Evolutionary conservation across 306 rosid genomes (phyloP).

Genomic region (Hippophae rhamnoides): DNA sequence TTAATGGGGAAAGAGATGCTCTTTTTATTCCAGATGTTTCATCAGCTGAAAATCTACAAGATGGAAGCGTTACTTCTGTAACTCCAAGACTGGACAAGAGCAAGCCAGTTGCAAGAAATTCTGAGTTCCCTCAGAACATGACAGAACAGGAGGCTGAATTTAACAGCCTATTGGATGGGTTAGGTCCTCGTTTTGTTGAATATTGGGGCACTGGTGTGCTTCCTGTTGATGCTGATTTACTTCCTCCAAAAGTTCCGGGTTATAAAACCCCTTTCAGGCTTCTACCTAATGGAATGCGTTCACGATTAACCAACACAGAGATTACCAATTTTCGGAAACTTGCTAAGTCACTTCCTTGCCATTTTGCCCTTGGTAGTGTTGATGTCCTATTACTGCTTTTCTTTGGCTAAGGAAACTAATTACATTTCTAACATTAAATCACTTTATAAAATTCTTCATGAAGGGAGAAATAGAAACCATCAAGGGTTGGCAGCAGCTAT

Average conservation of each 20-base stretch:
- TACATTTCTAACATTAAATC: conserved; percentile 20
- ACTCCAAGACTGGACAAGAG: conserved; percentile 27
- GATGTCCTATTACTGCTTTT: conserved; percentile 6
- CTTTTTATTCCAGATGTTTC: conserved; percentile 69
- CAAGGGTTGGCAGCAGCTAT: conserved; percentile 87
- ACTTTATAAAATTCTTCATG: conserved; percentile 10
- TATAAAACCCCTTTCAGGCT: conserved; percentile 85
- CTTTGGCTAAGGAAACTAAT: not conserved
- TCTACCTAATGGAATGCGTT: conserved; percentile 77
- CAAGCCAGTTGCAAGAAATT: conserved; percentile 22
- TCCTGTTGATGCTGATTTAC: conserved; percentile 93
- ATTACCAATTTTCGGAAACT: conserved; percentile 64
- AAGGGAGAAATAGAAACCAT: conserved; percentile 94
- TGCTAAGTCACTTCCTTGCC: conserved; percentile 84
- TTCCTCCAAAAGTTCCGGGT: conserved; percentile 64
- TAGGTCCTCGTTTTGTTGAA: conserved; percentile 87
- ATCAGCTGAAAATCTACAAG: conserved; percentile 23
- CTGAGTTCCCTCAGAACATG: conserved; percentile 27
- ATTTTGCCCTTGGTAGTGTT: conserved; percentile 82
- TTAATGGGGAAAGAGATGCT: conserved; percentile 37
- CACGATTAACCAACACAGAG: conserved; percentile 65
- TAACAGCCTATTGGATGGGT: conserved; percentile 55
- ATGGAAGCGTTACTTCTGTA: conserved; percentile 22
- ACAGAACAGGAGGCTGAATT: conserved; percentile 70
- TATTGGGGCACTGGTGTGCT: conserved; percentile 97